Evolutionary conservation across 164 flowering plant species (phyloP).

Genomic region (Cinnamomum chago): DNA sequence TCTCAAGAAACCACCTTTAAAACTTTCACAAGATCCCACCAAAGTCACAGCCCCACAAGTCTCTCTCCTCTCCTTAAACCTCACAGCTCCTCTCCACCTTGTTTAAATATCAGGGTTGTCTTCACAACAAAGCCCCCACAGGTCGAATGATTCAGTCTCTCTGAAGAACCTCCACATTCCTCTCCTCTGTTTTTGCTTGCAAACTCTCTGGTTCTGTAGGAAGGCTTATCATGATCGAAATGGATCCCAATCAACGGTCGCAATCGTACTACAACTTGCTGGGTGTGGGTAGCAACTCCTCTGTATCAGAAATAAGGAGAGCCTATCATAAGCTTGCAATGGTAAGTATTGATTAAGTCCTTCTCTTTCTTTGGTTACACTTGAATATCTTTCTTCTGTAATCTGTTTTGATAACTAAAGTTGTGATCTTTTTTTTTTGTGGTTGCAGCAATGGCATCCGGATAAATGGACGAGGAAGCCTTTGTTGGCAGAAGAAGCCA

Average conservation of each 20-base stretch:
- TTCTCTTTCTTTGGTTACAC: not conserved
- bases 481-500: slow-evolving; percentile 51
- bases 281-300: slow-evolving; percentile 15
- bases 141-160: too few species aligned
- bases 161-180: too few species aligned
- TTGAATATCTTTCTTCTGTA: not conserved
- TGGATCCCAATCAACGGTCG: slow-evolving; percentile 4
- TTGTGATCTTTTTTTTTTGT: not conserved
- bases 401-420: not conserved
- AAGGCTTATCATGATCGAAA: not conserved
- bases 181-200: too few species aligned
- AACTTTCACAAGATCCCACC: not conserved
- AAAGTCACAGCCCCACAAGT: not conserved
- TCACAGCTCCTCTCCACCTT: too few species aligned
- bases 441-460: slow-evolving; percentile 86
- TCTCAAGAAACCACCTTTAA: not conserved
- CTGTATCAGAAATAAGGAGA: slow-evolving; percentile 20
- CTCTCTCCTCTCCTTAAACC: not conserved
- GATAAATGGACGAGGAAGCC: slow-evolving; percentile 65
- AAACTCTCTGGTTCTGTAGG: too few species aligned
- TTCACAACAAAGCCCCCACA: too few species aligned
- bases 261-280: slow-evolving; percentile 18
- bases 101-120: too few species aligned
- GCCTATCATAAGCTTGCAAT: slow-evolving; percentile 33
- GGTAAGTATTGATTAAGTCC: slow-evolving; percentile 7